These are phyloP conservation scores for Suillus cothurnatus DNA, from an alignment of 768 basidiomycete species.

Conservation along the genomic window DNA sequence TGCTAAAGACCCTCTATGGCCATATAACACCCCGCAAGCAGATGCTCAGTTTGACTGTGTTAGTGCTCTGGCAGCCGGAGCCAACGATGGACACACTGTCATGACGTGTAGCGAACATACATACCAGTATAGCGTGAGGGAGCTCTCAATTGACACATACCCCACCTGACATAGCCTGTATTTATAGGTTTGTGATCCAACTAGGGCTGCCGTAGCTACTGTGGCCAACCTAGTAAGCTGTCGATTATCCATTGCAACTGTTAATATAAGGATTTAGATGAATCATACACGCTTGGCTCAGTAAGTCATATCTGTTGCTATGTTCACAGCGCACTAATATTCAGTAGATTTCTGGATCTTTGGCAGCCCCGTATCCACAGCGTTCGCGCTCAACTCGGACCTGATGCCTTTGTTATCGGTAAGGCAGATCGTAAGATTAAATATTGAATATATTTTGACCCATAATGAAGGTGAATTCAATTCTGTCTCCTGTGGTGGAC, in stretches of 20 bases:
- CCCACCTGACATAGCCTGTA: not conserved
- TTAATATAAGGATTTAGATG: constrained; percentile 35
- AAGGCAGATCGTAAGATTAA: not conserved
- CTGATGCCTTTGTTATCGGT: constrained; percentile 53
- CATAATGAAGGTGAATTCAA: constrained; percentile 50
- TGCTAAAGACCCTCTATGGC: constrained; percentile 54
- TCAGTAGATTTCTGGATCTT: constrained; percentile 51
- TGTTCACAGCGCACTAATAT: not conserved
- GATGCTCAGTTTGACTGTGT: constrained; percentile 43
- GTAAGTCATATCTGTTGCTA: constrained; percentile 29
- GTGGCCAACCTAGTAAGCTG: constrained; percentile 47
- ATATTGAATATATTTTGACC: constrained; percentile 1
- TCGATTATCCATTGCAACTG: not conserved
- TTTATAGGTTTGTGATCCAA: constrained; percentile 44
- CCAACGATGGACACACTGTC: constrained; percentile 42
- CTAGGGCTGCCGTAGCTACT: constrained; percentile 47
- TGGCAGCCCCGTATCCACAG: constrained; percentile 55
- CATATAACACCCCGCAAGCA: constrained; percentile 44
- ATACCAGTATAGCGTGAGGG: constrained; percentile 52
- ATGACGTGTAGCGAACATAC: constrained; percentile 55
- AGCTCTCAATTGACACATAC: not conserved
- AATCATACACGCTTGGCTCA: constrained; percentile 53
- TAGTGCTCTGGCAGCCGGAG: constrained; percentile 51
- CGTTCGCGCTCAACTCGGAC: constrained; percentile 49
- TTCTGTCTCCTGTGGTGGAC: constrained; percentile 55